phyloP scores from a whole-genome alignment of 2,329 filamentous ascomycete species.

The Diatrype stigma region DNA sequence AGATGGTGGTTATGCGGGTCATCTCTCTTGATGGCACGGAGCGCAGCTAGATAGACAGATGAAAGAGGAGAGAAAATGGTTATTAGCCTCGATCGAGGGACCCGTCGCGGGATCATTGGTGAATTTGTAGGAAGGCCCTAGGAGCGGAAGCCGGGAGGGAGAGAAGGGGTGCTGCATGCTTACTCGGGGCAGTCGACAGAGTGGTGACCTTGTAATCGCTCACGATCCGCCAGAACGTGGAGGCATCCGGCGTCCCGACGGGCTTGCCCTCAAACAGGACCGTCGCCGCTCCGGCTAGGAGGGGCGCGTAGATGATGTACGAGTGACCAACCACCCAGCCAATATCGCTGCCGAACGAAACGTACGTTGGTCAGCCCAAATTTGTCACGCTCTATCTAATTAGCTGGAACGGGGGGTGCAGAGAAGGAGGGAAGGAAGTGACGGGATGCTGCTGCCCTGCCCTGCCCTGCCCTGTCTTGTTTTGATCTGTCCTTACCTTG shows the following conservation, averaged over 20 bases:
- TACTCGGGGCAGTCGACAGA: slow-evolving; percentile 78
- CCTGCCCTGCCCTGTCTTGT: no score
- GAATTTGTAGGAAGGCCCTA: slow-evolving; percentile 18
- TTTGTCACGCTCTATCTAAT: no score
- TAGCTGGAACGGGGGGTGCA: no score
- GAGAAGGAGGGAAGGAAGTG: no score
- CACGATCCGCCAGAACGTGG: slow-evolving; percentile 82
- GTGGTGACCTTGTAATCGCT: slow-evolving; percentile 81
- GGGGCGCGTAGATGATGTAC: slow-evolving; percentile 85
- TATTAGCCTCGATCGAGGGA: slow-evolving; percentile 5
- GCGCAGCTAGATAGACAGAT: slow-evolving; percentile 58
- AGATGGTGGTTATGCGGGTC: slow-evolving; percentile 72
- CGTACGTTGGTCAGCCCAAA: no score
- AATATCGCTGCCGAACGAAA: slow-evolving; percentile 74
- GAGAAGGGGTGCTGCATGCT: no score
- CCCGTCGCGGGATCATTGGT: neutral
- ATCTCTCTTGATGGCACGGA: slow-evolving; percentile 82
- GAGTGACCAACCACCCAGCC: slow-evolving; percentile 87
- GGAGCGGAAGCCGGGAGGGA: no score
- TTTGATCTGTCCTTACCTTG: no score
- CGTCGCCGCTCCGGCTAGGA: slow-evolving; percentile 80
- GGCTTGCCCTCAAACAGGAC: slow-evolving; percentile 94
- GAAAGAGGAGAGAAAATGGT: no score
- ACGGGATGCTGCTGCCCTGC: no score
- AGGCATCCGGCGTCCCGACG: slow-evolving; percentile 80